phyloP scores from a whole-genome alignment of 495 filamentous ascomycete species.

The Astrothelium macrocarpum region DNA sequence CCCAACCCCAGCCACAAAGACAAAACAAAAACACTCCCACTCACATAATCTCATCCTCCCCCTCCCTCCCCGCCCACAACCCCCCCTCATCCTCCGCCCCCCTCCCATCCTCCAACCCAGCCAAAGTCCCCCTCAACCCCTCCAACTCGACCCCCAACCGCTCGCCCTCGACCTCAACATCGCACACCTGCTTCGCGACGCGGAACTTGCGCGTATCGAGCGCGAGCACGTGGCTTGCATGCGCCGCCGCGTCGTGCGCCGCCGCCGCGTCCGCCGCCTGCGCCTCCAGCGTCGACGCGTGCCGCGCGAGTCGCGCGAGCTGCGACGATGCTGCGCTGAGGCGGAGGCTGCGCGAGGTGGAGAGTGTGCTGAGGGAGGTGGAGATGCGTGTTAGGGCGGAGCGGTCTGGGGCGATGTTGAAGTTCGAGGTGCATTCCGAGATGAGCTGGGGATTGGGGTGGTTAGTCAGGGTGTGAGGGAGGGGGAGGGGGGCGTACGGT shows the following conservation, averaged over 20 bases:
- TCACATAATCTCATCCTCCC: conserved; percentile 43
- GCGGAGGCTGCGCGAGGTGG: conserved; percentile 66
- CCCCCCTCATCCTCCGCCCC: conserved; percentile 54
- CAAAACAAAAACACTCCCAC: conserved; percentile 10
- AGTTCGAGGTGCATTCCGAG: conserved; percentile 79
- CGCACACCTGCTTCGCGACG: conserved; percentile 75
- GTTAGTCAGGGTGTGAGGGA: neutral
- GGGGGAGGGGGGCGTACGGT: conserved; percentile 45
- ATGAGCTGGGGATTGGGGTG: conserved; percentile 54
- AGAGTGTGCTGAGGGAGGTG: conserved; percentile 68
- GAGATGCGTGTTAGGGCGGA: conserved; percentile 75
- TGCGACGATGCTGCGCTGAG: conserved; percentile 60
- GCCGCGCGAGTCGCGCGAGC: conserved; percentile 65
- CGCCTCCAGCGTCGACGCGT: conserved; percentile 53
- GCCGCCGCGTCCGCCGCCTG: conserved; percentile 48
- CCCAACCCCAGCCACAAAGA: conserved; percentile 41
- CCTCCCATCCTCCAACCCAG: conserved; percentile 76
- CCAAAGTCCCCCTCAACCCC: conserved; percentile 61
- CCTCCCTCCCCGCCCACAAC: conserved; percentile 50
- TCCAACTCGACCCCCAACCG: conserved; percentile 72
- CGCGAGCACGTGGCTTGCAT: conserved; percentile 70
- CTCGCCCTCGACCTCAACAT: conserved; percentile 87
- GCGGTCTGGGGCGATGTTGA: conserved; percentile 86
- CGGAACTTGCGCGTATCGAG: conserved; percentile 78
- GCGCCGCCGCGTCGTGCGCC: conserved; percentile 40